Conservation (phyloP, 306 rosid species). For the Acacia crassicarpa region DNA sequence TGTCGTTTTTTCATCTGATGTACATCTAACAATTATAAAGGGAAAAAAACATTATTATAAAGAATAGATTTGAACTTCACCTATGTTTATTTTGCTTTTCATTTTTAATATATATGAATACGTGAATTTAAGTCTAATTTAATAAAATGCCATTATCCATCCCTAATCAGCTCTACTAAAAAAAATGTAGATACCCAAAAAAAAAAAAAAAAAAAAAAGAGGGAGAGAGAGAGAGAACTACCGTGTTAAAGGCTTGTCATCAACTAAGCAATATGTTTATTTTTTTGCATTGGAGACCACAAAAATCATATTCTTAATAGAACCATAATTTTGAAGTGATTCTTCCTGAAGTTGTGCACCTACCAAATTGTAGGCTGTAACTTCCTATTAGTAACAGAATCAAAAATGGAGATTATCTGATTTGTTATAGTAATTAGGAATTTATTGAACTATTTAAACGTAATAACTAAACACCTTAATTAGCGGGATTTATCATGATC, state of each 20-base stretch:
- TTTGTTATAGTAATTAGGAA: background rate
- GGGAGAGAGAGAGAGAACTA: too few species aligned
- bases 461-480: too few species aligned
- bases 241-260: background rate
- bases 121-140: background rate
- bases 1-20: background rate
- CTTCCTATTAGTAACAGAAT: background rate
- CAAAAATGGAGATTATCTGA: background rate
- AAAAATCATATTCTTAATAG: too few species aligned
- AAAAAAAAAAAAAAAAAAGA: too few species aligned
- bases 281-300: too few species aligned
- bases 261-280: background rate
- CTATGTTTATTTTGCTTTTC: too few species aligned
- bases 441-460: too few species aligned
- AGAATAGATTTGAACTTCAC: background rate
- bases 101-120: background rate
- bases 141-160: background rate
- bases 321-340: background rate
- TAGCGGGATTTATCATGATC: too few species aligned
- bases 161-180: background rate
- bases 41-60: background rate
- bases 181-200: too few species aligned
- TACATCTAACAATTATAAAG: background rate
- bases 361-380: background rate
- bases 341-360: background rate